phyloP scores from a whole-genome alignment of 768 basidiomycete genomes.

The Macrolepiota albuminosa region DNA sequence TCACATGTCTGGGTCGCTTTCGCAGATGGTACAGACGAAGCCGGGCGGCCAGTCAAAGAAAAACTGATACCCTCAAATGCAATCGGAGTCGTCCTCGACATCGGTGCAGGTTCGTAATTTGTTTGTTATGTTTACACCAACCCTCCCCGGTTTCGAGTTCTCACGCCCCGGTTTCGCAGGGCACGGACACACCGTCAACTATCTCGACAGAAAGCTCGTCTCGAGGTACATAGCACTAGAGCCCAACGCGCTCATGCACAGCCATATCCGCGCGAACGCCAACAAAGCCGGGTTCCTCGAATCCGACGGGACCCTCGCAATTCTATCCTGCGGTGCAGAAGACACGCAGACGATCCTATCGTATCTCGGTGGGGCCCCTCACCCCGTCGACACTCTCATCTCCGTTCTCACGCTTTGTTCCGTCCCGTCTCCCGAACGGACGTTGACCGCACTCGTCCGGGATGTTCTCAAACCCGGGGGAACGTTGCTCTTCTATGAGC shows the following conservation, averaged over 20 bases:
- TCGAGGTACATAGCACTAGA: constrained; percentile 69
- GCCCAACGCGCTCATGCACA: constrained; percentile 64
- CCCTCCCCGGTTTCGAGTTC: neutral
- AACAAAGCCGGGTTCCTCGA: constrained; percentile 41
- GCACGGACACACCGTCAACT: constrained; percentile 57
- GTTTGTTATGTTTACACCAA: neutral
- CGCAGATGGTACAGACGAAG: constrained; percentile 41
- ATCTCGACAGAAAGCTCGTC: constrained; percentile 50
- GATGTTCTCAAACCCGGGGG: constrained; percentile 63
- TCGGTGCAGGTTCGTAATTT: constrained; percentile 10
- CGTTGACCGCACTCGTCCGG: constrained; percentile 39
- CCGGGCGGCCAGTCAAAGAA: constrained; percentile 34
- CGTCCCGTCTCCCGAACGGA: constrained; percentile 49
- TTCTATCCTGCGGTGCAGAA: constrained; percentile 64
- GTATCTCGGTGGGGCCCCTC: constrained; percentile 16
- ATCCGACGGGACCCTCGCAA: constrained; percentile 40
- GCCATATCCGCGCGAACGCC: constrained; percentile 45
- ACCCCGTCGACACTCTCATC: constrained; percentile 54
- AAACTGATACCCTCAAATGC: constrained; percentile 38
- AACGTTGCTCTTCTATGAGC: constrained; percentile 63
- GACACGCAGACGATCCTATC: constrained; percentile 45
- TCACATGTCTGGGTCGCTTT: constrained; percentile 44
- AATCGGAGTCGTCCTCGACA: constrained; percentile 56
- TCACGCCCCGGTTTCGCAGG: constrained; percentile 30
- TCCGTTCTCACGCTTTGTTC: constrained; percentile 66